Evolutionary conservation across 2,329 filamentous ascomycete genomes (phyloP).

Genomic region (Tricladium varicosporioides): DNA sequence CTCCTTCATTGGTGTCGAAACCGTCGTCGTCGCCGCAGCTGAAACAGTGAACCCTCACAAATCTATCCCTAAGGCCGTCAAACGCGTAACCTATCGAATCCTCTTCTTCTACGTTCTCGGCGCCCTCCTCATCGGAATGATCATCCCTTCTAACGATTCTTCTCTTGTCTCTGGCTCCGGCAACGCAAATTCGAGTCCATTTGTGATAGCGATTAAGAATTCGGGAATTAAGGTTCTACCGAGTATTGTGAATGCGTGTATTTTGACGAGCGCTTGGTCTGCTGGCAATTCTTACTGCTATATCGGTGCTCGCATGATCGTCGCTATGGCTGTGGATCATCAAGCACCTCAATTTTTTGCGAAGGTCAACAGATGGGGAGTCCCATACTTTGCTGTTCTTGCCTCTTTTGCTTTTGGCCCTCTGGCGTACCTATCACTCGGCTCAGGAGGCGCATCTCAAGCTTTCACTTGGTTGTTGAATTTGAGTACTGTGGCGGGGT

Average conservation of each 20-base stretch:
- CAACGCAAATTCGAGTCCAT: slow-evolving; percentile 46
- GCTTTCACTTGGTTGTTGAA: slow-evolving; percentile 49
- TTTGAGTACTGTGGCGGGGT: slow-evolving; percentile 27
- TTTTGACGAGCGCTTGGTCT: slow-evolving; percentile 62
- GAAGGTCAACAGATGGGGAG: slow-evolving; percentile 45
- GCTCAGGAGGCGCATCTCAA: slow-evolving; percentile 46
- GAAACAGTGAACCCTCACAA: slow-evolving; percentile 69
- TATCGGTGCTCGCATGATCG: slow-evolving; percentile 47
- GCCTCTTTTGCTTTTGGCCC: slow-evolving; percentile 15
- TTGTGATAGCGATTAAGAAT: slow-evolving; percentile 67
- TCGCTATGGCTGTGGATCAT: slow-evolving; percentile 48
- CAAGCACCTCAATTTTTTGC: slow-evolving; percentile 49
- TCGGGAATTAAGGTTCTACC: slow-evolving; percentile 62
- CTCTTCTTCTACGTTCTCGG: slow-evolving; percentile 74
- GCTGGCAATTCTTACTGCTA: slow-evolving; percentile 54
- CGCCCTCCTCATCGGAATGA: slow-evolving; percentile 67
- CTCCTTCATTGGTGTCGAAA: slow-evolving; percentile 46
- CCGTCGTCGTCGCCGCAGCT: slow-evolving; percentile 52
- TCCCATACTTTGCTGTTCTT: slow-evolving; percentile 46
- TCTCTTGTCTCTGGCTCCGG: slow-evolving; percentile 1
- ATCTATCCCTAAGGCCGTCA: slow-evolving; percentile 72
- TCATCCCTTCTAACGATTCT: slow-evolving; percentile 29
- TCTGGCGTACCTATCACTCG: slow-evolving; percentile 39
- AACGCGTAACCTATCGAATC: slow-evolving; percentile 76
- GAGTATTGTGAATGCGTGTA: slow-evolving; percentile 70